Evolutionary conservation across 345 rosid genomes (phyloP).

Genomic region (Arabidopsis thaliana): DNA sequence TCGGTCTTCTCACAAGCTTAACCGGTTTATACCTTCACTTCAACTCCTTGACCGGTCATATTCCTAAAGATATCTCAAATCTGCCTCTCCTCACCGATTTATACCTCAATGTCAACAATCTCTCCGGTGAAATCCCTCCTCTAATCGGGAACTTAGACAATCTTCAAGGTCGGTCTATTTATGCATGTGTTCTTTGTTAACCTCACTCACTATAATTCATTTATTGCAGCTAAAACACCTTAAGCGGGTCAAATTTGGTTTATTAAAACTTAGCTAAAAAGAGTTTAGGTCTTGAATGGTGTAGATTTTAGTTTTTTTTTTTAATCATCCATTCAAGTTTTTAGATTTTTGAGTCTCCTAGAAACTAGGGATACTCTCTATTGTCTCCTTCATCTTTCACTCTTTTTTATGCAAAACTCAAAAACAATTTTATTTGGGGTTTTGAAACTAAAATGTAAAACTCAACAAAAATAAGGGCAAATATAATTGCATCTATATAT

Average conservation of each 20-base stretch:
- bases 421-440: neutral
- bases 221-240: constrained; percentile 26
- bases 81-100: constrained; percentile 69
- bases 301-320: neutral
- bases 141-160: constrained; percentile 67
- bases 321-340: neutral
- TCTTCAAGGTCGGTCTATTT: constrained; percentile 74
- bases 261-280: constrained; percentile 8
- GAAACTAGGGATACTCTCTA: neutral
- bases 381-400: neutral
- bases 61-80: constrained; percentile 75
- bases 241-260: constrained; percentile 28
- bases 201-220: constrained; percentile 14
- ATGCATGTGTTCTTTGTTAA: constrained; percentile 38
- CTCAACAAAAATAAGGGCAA: neutral
- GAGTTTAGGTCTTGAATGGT: neutral
- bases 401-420: neutral
- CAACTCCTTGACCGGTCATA: constrained; percentile 72
- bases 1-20: constrained; percentile 74
- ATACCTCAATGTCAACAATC: constrained; percentile 85
- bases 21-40: constrained; percentile 92
- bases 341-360: neutral
- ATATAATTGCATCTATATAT: neutral
- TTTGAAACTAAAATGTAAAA: neutral
- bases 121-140: constrained; percentile 80